Evolutionary conservation across 2,329 filamentous ascomycete genomes (phyloP).

Genomic region (Ophiostoma tasmaniense): DNA sequence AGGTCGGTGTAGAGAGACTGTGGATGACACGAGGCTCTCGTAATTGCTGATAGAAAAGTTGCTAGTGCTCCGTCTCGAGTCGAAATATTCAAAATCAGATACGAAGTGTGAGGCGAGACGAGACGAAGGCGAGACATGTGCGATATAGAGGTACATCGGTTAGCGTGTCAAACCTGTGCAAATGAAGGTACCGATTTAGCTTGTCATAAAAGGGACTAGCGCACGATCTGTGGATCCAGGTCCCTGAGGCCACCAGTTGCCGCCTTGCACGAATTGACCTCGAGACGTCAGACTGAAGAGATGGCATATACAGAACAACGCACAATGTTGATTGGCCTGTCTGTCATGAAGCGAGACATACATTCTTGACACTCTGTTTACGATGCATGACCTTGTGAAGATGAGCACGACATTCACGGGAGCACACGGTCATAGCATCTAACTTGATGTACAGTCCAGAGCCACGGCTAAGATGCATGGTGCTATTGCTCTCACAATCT

Average conservation of each 20-base stretch:
- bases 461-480: neutral
- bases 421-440: neutral
- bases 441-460: neutral
- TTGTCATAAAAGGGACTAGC: neutral
- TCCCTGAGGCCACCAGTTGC: neutral
- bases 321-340: neutral
- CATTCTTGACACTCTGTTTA: neutral
- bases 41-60: neutral
- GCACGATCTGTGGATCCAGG: neutral
- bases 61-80: neutral
- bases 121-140: neutral
- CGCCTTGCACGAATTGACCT: neutral
- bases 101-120: neutral
- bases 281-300: neutral
- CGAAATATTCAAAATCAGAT: neutral
- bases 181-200: neutral
- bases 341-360: neutral
- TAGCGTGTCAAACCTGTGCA: neutral
- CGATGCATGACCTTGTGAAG: neutral
- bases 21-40: neutral
- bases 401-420: neutral
- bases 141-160: neutral
- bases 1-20: neutral
- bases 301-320: neutral
- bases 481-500: neutral